Evolutionary conservation across 306 rosid species (phyloP).

Genomic region (Vachellia collinsii): DNA sequence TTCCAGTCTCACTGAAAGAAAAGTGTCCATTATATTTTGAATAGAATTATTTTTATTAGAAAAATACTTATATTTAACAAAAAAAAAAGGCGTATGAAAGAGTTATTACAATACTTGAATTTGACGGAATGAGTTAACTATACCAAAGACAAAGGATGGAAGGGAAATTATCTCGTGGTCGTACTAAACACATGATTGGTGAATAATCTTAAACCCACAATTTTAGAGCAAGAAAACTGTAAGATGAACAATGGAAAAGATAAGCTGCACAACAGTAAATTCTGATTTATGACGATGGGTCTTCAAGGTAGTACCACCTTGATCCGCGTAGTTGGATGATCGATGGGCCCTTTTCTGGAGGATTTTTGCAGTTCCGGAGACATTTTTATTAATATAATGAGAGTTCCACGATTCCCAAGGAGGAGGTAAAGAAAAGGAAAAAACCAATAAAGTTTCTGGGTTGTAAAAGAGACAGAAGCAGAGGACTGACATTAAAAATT

Average conservation of each 20-base stretch:
- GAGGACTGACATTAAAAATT: conserved; percentile 45
- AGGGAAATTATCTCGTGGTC: too few relatives aligned
- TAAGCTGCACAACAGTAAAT: background rate
- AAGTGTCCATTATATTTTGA: too few relatives aligned
- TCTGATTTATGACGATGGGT: background rate
- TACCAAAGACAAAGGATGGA: too few relatives aligned
- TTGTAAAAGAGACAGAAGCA: conserved; percentile 33
- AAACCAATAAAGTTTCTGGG: background rate
- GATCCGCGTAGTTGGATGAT: too few relatives aligned
- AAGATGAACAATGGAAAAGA: background rate
- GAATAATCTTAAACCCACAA: background rate
- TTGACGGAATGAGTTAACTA: too few relatives aligned
- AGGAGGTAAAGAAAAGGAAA: background rate
- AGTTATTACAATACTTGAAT: too few relatives aligned
- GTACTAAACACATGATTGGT: background rate
- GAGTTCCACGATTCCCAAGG: conserved; percentile 38
- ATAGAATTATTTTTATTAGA: too few relatives aligned
- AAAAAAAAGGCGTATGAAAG: too few relatives aligned
- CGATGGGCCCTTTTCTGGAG: background rate
- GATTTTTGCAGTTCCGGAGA: background rate
- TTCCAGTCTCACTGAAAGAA: too few relatives aligned
- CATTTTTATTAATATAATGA: conserved; percentile 5
- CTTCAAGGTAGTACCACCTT: too few relatives aligned
- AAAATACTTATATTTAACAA: too few relatives aligned
- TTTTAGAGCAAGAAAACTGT: background rate